Evolutionary conservation across 495 filamentous ascomycete species (phyloP), one percentile per base, ranked within the genome.

Genomic region (Neurospora sp.): DNA sequence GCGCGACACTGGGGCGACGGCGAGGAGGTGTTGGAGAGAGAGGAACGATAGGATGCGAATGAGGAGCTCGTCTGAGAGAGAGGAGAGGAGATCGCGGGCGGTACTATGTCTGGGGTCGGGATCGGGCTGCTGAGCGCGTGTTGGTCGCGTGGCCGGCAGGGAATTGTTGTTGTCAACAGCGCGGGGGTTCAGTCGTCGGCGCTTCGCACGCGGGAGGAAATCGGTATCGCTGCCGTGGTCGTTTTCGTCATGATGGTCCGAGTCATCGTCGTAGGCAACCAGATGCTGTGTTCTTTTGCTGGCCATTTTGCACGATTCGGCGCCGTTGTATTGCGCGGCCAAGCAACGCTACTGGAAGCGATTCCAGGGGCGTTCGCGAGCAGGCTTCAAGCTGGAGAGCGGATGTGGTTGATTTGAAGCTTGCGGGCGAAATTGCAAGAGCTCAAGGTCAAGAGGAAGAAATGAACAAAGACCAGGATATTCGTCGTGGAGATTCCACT

Each of bases 1-100:
- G 61, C 82, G 89, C n/a, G 93, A 97, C 37, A 96, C 81, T 68
- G 91, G 93, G 75, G 96, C 89, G 74, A 91, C 92, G 40, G 86
- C 81, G 59, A 91, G 83, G 37, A 99, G 86, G 38, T 92, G 88
- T 2, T 83, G 79, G 27, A 92, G 88, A 3, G 92, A 83, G 22
- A 97, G 85, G 75, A 88, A 91, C 4, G 92, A 93, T 69, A 97
- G 86, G 71, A 97, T 93, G 77, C 93, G 90, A 44, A 98, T 82
- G 41, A 97, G 86, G 59, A 98, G 86, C 78, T 99, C 96, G 81
- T 97, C 91, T 70, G 94, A 96, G 70, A 99, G 84, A 27, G 80
- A 80, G 39, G 92, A 83, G 44, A 87, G 76, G 8, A 80, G 75
- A 77, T 88, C 86, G 41, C 48, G 68, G 27, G 69, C 71, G 10